A percentile compares a stretch with the other conserved stretches of the same genome.
Evolutionary conservation across 164 flowering plant genomes (phyloP).

Genomic region (Hamamelis virginiana): DNA sequence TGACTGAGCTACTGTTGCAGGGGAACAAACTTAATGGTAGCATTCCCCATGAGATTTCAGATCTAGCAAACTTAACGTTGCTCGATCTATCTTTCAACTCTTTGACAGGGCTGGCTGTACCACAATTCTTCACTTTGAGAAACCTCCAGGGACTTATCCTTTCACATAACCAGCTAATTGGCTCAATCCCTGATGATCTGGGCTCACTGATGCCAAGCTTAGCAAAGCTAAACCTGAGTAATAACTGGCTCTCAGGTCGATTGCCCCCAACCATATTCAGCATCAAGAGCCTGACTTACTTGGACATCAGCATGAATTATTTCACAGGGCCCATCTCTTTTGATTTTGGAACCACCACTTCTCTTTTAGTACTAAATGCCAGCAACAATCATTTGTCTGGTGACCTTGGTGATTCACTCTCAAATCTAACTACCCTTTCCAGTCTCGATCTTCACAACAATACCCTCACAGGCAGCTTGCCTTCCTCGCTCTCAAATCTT

Average conservation of each 20-base stretch:
- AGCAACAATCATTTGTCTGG: slow-evolving; percentile 56
- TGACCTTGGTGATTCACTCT: slow-evolving; percentile 28
- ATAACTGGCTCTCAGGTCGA: slow-evolving; percentile 41
- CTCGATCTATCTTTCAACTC: slow-evolving; percentile 58
- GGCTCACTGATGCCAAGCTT: slow-evolving; percentile 40
- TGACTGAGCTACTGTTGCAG: slow-evolving; percentile 40
- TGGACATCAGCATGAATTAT: slow-evolving; percentile 53
- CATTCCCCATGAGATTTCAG: slow-evolving; percentile 45
- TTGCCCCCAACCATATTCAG: slow-evolving; percentile 41
- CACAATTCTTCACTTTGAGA: slow-evolving; percentile 25
- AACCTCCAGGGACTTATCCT: slow-evolving; percentile 58
- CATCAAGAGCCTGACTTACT: slow-evolving; percentile 38
- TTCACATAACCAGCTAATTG: slow-evolving; percentile 49
- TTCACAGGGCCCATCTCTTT: slow-evolving; percentile 43
- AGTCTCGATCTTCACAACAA: slow-evolving; percentile 60
- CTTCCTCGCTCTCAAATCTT: slow-evolving; percentile 37
- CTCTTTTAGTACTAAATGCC: slow-evolving; percentile 49
- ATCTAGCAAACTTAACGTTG: slow-evolving; percentile 37
- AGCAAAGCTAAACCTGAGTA: slow-evolving; percentile 49
- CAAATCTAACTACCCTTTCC: slow-evolving; percentile 46
- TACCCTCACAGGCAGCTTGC: slow-evolving; percentile 44
- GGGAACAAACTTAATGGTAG: slow-evolving; percentile 57
- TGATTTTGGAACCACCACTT: slow-evolving; percentile 16
- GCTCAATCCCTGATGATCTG: slow-evolving; percentile 41
- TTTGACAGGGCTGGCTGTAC: slow-evolving; percentile 40